Evolutionary conservation across 345 rosid genomes (phyloP).

Genomic region (Corchorus olitorius): DNA sequence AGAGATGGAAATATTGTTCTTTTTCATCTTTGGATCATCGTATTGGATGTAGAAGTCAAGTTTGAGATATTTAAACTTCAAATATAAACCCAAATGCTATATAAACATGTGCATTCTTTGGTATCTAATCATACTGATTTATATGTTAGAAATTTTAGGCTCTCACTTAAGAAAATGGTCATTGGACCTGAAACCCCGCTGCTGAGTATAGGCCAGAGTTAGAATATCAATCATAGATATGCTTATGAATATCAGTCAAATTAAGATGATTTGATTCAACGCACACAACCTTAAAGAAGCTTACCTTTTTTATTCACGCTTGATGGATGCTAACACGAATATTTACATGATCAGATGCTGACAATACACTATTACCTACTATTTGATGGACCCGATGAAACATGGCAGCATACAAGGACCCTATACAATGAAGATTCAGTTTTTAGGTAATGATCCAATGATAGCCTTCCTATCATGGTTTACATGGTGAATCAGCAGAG

Average conservation of each 20-base stretch:
- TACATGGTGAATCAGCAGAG: not conserved
- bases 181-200: not conserved
- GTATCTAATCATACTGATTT: not conserved
- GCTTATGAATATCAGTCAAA: not conserved
- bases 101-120: not conserved
- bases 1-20: not conserved
- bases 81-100: not conserved
- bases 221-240: not conserved
- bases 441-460: constrained; percentile 55
- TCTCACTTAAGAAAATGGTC: not conserved
- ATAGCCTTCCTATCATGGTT: not conserved
- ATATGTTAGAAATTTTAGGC: not conserved
- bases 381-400: constrained; percentile 85
- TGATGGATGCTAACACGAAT: not conserved
- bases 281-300: not conserved
- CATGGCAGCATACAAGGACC: constrained; percentile 68
- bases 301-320: not conserved
- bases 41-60: not conserved
- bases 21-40: not conserved
- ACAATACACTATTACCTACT: constrained; percentile 92
- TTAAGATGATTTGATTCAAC: not conserved
- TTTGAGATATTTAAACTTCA: constrained; percentile 2
- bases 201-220: constrained; percentile 1
- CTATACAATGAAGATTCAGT: constrained; percentile 68
- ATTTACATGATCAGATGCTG: constrained; percentile 61